A percentile compares a stretch with the other conserved stretches of the same genome.
phyloP scores from a whole-genome alignment of 352 stramenopile genomes.

The Thalassiosira oceanica region DNA sequence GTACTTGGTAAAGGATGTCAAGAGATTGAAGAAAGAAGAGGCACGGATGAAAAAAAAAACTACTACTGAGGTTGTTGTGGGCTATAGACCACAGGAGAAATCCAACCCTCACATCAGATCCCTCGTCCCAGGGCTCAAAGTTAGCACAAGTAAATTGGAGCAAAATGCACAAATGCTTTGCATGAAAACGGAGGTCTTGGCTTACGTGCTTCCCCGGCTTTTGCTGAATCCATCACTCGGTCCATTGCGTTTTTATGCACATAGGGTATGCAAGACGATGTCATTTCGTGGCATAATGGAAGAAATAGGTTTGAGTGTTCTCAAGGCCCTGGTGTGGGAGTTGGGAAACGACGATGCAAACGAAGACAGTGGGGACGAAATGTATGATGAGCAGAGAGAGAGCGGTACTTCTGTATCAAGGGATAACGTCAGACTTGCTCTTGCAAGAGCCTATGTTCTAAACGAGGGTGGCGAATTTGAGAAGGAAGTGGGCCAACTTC shows the following conservation, averaged over 20 bases:
- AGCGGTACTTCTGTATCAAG: constrained; percentile 19
- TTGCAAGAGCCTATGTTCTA: constrained; percentile 42
- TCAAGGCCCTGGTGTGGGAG: constrained; percentile 73
- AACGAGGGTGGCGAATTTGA: constrained; percentile 16
- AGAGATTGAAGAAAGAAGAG: constrained; percentile 46
- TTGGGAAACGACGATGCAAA: constrained; percentile 53
- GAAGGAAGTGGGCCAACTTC: constrained; percentile 17
- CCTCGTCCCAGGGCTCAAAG: constrained; percentile 34
- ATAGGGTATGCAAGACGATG: constrained; percentile 52
- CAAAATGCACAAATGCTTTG: constrained; percentile 60
- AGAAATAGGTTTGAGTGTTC: constrained; percentile 50
- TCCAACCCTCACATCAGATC: constrained; percentile 17
- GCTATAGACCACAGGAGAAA: constrained; percentile 18
- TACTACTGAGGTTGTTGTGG: constrained; percentile 34
- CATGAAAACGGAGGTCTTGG: constrained; percentile 58
- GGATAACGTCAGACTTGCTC: constrained; percentile 42
- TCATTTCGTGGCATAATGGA: constrained; percentile 57
- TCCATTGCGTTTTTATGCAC: constrained; percentile 65
- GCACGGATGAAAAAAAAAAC: constrained; percentile 33
- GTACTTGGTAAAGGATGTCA: constrained; percentile 45
- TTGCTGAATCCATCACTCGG: constrained; percentile 46
- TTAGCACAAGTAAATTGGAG: constrained; percentile 46
- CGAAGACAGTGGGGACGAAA: constrained; percentile 39
- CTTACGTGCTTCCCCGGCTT: constrained; percentile 59
- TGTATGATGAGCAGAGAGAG: constrained; percentile 36